Conservation (phyloP, 441 rosid species). For the Populus tomentosa region DNA sequence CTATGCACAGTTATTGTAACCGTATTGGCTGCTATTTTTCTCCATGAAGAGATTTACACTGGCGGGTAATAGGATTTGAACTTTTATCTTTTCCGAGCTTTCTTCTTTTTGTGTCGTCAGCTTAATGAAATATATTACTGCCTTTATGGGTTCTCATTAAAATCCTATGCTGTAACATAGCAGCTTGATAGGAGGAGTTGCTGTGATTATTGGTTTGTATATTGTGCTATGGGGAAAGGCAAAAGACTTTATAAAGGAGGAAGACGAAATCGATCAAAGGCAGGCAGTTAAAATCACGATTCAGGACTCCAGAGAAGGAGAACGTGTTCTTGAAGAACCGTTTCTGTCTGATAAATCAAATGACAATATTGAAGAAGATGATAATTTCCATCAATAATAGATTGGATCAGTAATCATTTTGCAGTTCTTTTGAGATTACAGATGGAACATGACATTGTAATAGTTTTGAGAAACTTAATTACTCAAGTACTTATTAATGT, state of each 20-base stretch:
- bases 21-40: slow-evolving; percentile 43
- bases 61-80: slow-evolving; percentile 42
- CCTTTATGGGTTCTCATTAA: not conserved
- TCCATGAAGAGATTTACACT: slow-evolving; percentile 46
- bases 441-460: not conserved
- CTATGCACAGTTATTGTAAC: slow-evolving; percentile 51
- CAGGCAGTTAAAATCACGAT: not conserved
- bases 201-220: slow-evolving; percentile 50
- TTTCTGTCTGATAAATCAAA: slow-evolving; percentile 23
- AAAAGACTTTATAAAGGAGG: slow-evolving; percentile 25
- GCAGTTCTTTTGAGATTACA: not conserved
- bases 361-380: not conserved
- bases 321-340: slow-evolving; percentile 31
- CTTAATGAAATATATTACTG: not conserved
- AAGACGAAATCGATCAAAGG: slow-evolving; percentile 19
- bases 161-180: slow-evolving; percentile 1
- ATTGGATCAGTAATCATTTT: not conserved
- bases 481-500: not conserved
- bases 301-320: slow-evolving; percentile 13
- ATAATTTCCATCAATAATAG: not conserved
- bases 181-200: slow-evolving; percentile 59
- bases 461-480: not conserved
- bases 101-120: not conserved
- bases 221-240: slow-evolving; percentile 40
- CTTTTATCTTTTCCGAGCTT: not conserved